These are phyloP conservation scores for Helianthus tuberosus DNA, from an alignment of 129 eudicot genomes.

Conservation along the genomic window DNA sequence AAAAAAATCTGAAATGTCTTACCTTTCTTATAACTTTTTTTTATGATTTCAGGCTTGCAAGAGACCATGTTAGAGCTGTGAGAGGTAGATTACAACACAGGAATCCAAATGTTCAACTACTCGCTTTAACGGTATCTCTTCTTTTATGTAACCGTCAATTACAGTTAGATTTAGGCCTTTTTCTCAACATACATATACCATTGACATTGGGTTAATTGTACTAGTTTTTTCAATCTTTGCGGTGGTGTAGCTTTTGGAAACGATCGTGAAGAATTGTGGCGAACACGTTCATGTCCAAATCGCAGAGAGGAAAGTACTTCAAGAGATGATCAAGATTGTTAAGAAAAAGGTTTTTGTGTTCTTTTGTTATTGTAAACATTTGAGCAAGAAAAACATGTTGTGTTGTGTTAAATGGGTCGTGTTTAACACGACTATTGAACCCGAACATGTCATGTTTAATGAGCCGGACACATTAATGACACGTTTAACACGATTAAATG, in stretches of 20 bases:
- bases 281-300: conserved; percentile 80
- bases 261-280: conserved; percentile 93
- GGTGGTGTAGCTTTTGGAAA: conserved; percentile 74
- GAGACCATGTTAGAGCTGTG: conserved; percentile 76
- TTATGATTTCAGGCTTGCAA: conserved; percentile 65
- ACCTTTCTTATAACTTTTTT: background rate
- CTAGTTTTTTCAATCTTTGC: background rate
- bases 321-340: conserved; percentile 87
- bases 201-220: background rate
- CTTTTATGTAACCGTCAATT: background rate
- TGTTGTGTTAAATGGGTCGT: background rate
- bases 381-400: no score
- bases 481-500: background rate
- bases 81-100: conserved; percentile 85
- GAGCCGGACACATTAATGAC: background rate
- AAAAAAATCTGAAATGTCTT: background rate
- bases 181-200: background rate
- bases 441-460: no score
- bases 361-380: conserved; percentile 1
- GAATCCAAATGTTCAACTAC: conserved; percentile 90
- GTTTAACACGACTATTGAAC: background rate
- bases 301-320: conserved; percentile 68
- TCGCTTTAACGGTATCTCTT: conserved; percentile 76
- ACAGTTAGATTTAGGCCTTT: background rate
- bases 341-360: conserved; percentile 55